Base-by-base conservation (phyloP, 208 protist genomes). In the Porcisia hertigi region DNA sequence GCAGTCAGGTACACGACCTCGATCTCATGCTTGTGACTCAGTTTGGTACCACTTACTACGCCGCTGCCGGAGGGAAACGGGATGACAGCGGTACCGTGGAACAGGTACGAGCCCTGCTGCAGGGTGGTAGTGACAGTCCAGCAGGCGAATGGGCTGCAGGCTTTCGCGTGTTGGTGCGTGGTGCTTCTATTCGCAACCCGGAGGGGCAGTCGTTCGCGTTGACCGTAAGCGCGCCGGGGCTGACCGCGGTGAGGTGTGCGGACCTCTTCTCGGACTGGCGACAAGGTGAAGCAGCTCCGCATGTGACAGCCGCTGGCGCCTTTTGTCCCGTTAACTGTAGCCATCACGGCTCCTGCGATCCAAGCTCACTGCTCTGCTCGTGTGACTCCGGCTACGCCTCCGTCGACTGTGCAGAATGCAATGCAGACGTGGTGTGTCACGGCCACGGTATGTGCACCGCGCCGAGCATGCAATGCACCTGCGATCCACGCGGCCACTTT, bases 1-100 rank as follows among this genome's bases (percentile, higher is more conserved):
- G 55, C 12, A 88, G 84, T 4, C 80, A 97, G 34, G 84, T 95
- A 7, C 86, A 98, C 79, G 90, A 98, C 76, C 82, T 98, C 25
- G 94, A 98, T 76, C 49, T 98, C 39, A 69, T 91, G 39, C 71
- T 97, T 18, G 85, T 91, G 84, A 94, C 81, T 77, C 80, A 3
- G 62, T 53, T 18, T 45, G 90, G 90, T 12, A 30, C 20, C n/a
- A 63, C 91, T 16, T 87, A 91, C 75, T 92, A 89, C 75, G 75
- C 81, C n/a, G 72, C 80, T 30, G 55, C 49, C 20, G 54, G 71
- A 2, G 69, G 62, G 11, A 58, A 47, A 1, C 74, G 77, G 4
- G 90, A 96, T 69, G 73, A 58, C 59, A 63, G 39, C 25, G 91
- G 90, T 84, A 92, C 83, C 3, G 74, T 89, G 25, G 90, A 96